These are phyloP conservation scores for Moesziomyces globuligerus DNA, from an alignment of 1,284 basidiomycete species.

Conservation along the genomic window DNA sequence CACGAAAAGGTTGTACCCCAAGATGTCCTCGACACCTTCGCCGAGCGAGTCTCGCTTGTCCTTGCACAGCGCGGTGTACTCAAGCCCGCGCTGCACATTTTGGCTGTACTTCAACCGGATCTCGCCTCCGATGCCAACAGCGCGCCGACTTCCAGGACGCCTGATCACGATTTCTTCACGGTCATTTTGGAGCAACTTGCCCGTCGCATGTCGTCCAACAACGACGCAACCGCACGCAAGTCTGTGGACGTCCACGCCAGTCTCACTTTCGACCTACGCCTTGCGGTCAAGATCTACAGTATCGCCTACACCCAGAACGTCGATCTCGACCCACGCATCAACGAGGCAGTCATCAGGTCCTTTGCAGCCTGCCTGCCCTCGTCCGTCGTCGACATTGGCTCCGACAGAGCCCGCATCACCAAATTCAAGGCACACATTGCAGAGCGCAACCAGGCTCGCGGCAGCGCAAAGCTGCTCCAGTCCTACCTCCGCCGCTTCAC, in stretches of 20 bases:
- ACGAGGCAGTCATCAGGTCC: conserved; percentile 26
- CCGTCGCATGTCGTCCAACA: conserved; percentile 13
- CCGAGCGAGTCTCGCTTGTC: conserved; percentile 37
- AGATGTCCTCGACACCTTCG: conserved; percentile 26
- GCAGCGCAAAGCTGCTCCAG: conserved; percentile 22
- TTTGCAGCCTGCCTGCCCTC: conserved; percentile 24
- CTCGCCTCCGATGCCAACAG: background rate
- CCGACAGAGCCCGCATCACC: conserved; percentile 7
- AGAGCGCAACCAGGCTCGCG: conserved; percentile 25
- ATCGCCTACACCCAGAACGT: conserved; percentile 13
- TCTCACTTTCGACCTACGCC: conserved; percentile 23
- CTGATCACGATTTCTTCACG: conserved; percentile 38
- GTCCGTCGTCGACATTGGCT: conserved; percentile 20
- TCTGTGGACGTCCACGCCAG: conserved; percentile 19
- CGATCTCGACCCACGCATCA: conserved; percentile 21
- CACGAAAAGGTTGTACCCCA: conserved; percentile 9
- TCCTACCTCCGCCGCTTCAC: conserved; percentile 34
- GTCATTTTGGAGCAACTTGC: conserved; percentile 22
- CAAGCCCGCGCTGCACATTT: conserved; percentile 31
- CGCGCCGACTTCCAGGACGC: conserved; percentile 2
- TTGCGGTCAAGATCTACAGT: conserved; percentile 24
- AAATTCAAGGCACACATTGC: conserved; percentile 21
- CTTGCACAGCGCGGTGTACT: conserved; percentile 37
- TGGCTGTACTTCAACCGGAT: conserved; percentile 11
- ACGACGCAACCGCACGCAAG: conserved; percentile 4